A percentile compares a stretch with the other conserved stretches of the same genome.
These are phyloP conservation scores for Aciculoconidium aculeatum DNA, from an alignment of 805 yeast species.

Conservation along the genomic window DNA sequence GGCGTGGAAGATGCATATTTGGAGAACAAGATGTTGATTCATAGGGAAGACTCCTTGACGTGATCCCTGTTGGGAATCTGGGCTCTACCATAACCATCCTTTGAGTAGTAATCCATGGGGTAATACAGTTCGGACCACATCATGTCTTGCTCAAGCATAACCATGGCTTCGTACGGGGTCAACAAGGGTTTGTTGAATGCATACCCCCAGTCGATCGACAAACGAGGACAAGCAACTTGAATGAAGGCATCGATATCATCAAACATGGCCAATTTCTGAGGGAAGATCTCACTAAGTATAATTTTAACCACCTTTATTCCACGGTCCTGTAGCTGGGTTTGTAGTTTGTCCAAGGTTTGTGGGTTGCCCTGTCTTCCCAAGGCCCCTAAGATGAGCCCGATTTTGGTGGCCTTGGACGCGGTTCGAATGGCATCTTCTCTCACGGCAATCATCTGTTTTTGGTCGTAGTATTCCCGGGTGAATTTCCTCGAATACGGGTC, in stretches of 20 bases:
- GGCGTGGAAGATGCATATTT: slow-evolving; percentile 50
- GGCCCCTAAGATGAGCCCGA: slow-evolving; percentile 88
- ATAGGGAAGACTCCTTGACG: too few relatives aligned
- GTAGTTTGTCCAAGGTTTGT: slow-evolving; percentile 63
- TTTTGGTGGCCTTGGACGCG: slow-evolving; percentile 55
- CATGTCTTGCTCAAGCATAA: slow-evolving; percentile 67
- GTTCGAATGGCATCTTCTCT: slow-evolving; percentile 66
- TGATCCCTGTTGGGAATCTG: slow-evolving; percentile 44
- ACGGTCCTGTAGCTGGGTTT: slow-evolving; percentile 41
- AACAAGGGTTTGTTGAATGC: slow-evolving; percentile 88
- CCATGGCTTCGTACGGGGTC: slow-evolving; percentile 96
- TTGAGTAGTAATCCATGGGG: slow-evolving; percentile 94
- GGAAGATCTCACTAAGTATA: slow-evolving; percentile 87
- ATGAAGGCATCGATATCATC: slow-evolving; percentile 92
- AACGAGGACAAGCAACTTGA: slow-evolving; percentile 95
- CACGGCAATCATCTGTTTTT: slow-evolving; percentile 69
- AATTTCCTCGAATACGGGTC: slow-evolving; percentile 93
- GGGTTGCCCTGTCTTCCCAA: slow-evolving; percentile 94
- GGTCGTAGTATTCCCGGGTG: slow-evolving; percentile 85
- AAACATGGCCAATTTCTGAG: slow-evolving; percentile 85
- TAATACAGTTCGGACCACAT: slow-evolving; percentile 62
- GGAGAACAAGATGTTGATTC: slow-evolving; percentile 9
- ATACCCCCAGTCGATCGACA: slow-evolving; percentile 98
- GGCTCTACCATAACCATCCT: slow-evolving; percentile 91
- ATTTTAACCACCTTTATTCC: slow-evolving; percentile 76